Conservation (phyloP, 495 filamentous ascomycete species). For the Tetracladium setigerum region DNA sequence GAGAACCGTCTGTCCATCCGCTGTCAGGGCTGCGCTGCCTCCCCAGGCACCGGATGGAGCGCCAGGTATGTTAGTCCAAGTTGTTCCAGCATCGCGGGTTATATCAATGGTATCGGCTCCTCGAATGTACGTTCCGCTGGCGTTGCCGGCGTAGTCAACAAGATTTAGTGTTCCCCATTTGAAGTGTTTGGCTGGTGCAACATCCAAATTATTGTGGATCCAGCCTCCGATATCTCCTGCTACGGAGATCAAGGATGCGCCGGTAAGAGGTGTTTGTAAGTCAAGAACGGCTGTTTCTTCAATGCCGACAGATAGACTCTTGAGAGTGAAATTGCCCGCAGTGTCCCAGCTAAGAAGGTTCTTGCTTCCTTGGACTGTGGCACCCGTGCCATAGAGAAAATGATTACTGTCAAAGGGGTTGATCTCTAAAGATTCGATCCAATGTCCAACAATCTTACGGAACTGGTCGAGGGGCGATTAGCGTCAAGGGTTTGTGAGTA, state of each 20-base stretch:
- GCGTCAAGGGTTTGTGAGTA: constrained; percentile 39
- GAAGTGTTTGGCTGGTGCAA: constrained; percentile 38
- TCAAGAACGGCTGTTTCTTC: constrained; percentile 47
- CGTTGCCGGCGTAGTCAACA: constrained; percentile 49
- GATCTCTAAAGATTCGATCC: constrained; percentile 52
- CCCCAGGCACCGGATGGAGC: too few species aligned
- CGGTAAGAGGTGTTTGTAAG: constrained; percentile 41
- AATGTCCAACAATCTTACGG: too few species aligned
- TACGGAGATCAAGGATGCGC: constrained; percentile 43
- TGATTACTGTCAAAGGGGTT: constrained; percentile 50
- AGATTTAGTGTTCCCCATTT: constrained; percentile 40
- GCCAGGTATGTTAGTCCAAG: too few species aligned
- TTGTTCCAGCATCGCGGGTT: too few species aligned
- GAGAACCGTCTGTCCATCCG: too few species aligned
- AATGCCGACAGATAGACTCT: constrained; percentile 45
- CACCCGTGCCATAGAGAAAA: constrained; percentile 23
- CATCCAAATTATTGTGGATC: constrained; percentile 33
- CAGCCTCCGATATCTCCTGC: constrained; percentile 52
- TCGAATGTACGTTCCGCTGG: constrained; percentile 42
- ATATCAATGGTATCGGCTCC: too few species aligned
- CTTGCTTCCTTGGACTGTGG: constrained; percentile 37
- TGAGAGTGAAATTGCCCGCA: constrained; percentile 32
- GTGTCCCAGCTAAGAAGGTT: constrained; percentile 32
- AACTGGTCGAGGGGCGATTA: too few species aligned
- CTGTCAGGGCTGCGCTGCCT: too few species aligned